Evolutionary conservation across 768 basidiomycete genomes (phyloP), one percentile per base, ranked within the genome.

Genomic region (Russula earlei): DNA sequence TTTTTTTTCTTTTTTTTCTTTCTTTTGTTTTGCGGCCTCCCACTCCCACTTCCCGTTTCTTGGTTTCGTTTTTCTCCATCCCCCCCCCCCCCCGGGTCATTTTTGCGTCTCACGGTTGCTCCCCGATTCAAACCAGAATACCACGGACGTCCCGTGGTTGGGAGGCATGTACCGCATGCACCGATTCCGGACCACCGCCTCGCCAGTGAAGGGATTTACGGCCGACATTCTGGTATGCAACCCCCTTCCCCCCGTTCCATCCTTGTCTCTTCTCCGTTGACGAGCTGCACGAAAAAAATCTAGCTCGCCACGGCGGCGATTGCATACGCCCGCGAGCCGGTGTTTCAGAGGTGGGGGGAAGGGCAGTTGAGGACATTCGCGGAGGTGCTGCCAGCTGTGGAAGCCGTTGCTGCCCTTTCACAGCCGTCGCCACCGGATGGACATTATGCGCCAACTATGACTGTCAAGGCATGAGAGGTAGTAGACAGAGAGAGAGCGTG

Each of bases 131-230:
- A 44, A 54, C 54, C 59, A 89, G 87, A 80, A 75, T 64, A 75
- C 74, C 64, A 67, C 74, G 9, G 56, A 67, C 34, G 67, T 79
- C 1, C 65, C 72, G 2, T 75, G 78, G 69, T 68, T 83, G 9
- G 76, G 73, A 33, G 71, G 75, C 36, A 61, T 70, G 0, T 93
- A 92, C 62, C 80, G 92, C 17, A 84, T 90, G 81, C 89, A 94
- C 65, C 83, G 91, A 8, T 85, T 95, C 63, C 78, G 88, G 34
- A 83, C 85, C 3, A 75, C 75, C 0, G 84, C 84, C 0, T 91
- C 90, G 17, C 83, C 91, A 0, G 77, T 94, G 55, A 91, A 90
- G 67, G 91, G 91, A 0, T 68, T 94, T 2, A 93, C 91, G 1
- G 75, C 87, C 2, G 86, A 91, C 60, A 87, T 94, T 14, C 70